Conservation (phyloP, 371 early-diverging fungal species). For the Mucor piriformis region DNA sequence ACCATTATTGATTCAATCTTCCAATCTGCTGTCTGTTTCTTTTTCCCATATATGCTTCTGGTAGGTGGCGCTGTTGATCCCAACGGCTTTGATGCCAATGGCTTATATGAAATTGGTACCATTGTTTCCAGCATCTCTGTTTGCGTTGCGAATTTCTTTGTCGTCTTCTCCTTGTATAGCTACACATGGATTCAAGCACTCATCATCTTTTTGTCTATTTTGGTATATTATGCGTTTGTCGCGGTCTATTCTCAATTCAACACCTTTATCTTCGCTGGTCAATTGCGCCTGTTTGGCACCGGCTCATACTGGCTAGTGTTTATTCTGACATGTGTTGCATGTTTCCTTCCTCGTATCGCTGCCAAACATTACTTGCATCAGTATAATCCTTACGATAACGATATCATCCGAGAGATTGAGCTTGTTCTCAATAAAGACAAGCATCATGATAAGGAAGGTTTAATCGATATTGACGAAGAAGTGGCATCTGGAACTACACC, state of each 20-base stretch:
- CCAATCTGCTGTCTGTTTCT: slow-evolving; percentile 88
- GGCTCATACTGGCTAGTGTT: slow-evolving; percentile 58
- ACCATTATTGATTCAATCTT: slow-evolving; percentile 84
- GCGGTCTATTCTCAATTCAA: slow-evolving; percentile 50
- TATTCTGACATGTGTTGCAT: slow-evolving; percentile 50
- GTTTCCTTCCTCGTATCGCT: slow-evolving; percentile 56
- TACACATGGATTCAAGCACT: slow-evolving; percentile 78
- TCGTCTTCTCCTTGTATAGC: slow-evolving; percentile 71
- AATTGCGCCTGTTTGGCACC: slow-evolving; percentile 48
- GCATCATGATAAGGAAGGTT: neutral
- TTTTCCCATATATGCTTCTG: slow-evolving; percentile 65
- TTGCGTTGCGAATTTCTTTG: slow-evolving; percentile 81
- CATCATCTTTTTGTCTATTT: slow-evolving; percentile 60
- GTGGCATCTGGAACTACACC: slow-evolving; percentile 9
- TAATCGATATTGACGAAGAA: slow-evolving; percentile 9
- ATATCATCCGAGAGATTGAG: slow-evolving; percentile 65
- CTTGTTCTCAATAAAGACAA: slow-evolving; percentile 23
- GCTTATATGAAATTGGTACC: slow-evolving; percentile 78
- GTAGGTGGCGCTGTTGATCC: slow-evolving; percentile 51
- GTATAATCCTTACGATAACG: slow-evolving; percentile 65
- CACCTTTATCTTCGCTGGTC: slow-evolving; percentile 45
- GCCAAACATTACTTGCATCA: slow-evolving; percentile 50
- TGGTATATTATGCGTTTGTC: slow-evolving; percentile 53
- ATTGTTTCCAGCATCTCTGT: slow-evolving; percentile 77
- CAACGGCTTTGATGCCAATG: slow-evolving; percentile 63